These are phyloP conservation scores for Spathaspora hagerdaliae DNA, from an alignment of 805 yeast species.

Conservation along the genomic window DNA sequence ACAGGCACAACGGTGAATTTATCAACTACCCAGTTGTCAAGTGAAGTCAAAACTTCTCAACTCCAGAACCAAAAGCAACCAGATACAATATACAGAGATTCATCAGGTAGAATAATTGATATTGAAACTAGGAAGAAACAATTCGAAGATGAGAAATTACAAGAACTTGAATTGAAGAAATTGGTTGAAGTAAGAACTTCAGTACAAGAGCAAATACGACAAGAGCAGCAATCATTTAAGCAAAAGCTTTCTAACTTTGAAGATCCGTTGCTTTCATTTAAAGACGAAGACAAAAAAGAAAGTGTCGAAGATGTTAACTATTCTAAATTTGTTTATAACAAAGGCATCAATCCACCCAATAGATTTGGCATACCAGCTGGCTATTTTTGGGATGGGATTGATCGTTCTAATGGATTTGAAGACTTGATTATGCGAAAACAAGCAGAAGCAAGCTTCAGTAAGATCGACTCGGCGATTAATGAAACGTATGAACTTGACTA, in stretches of 20 bases:
- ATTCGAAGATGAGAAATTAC: slow-evolving; percentile 16
- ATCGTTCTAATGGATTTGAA: slow-evolving; percentile 87
- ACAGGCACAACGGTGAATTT: slow-evolving; percentile 11
- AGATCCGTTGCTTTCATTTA: slow-evolving; percentile 61
- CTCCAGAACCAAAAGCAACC: slow-evolving; percentile 1
- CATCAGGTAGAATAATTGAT: slow-evolving; percentile 52
- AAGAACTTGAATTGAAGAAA: slow-evolving; percentile 11
- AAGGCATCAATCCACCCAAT: slow-evolving; percentile 57
- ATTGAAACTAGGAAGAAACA: slow-evolving; percentile 23
- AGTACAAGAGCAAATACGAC: slow-evolving; percentile 26
- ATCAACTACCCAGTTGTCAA: slow-evolving; percentile 1
- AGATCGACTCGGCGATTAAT: slow-evolving; percentile 13
- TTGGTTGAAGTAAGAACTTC: slow-evolving; percentile 28
- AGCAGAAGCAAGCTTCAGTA: slow-evolving; percentile 27
- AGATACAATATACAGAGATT: slow-evolving; percentile 57
- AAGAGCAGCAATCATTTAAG: slow-evolving; percentile 22
- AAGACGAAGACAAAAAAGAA: slow-evolving; percentile 10
- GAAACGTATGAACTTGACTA: slow-evolving; percentile 12
- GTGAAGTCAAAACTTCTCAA: not conserved
- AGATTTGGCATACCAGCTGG: slow-evolving; percentile 80
- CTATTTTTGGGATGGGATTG: slow-evolving; percentile 79
- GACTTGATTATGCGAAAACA: slow-evolving; percentile 46
- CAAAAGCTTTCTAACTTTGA: slow-evolving; percentile 35
- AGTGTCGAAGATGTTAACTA: slow-evolving; percentile 13
- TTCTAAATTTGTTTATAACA: slow-evolving; percentile 31